Evolutionary conservation across 108 stramenopile species (phyloP), one percentile per base, ranked within the genome.

Genomic region (Skeletonema grethae): DNA sequence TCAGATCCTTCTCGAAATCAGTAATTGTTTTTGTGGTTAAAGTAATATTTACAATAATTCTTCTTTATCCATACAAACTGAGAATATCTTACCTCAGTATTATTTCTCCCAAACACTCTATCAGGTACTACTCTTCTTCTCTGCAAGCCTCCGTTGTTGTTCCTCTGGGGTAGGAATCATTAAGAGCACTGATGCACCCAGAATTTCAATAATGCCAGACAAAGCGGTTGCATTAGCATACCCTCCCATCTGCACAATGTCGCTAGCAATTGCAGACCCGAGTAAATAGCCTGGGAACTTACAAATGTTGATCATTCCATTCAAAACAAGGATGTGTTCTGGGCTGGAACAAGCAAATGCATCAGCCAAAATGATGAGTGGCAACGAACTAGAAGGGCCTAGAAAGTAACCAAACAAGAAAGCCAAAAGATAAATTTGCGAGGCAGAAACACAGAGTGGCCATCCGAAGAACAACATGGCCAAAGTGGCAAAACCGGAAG

Each of bases 391-490:
- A 25, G 56, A 57, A 1, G 67, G 55, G 12, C 67, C 55, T 22
- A 29, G 20, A 36, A 68, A 68, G 57, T 57, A 68, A 5, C 67
- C 67, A 36, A 36, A 68, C 18, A 12, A 34, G 15, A 68, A 68
- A 13, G 56, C 55, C 12, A 58, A 1, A 25, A 57, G 11, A 11
- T 55, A 68, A 10, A 68, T 31, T 16, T 56, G 55, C 22, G 35
- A 4, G 6, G 41, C 22, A 12, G 67, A 36, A 4, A 36, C 24
- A 18, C 56, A 36, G 12, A 36, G 56, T 11, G 67, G 67, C 53
- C 30, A 57, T 8, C 20, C 8, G 12, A 68, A 68, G 35, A 57
- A 68, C 15, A 68, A 18, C 18, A 57, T 16, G 16, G 67, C 30
- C 35, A 68, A 18, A 2, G 41, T 68, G 34, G 18, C 3, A 35